Conservation (phyloP, 225 moss, liverwort and hornwort species). For the Sphagnum tenellum region DNA sequence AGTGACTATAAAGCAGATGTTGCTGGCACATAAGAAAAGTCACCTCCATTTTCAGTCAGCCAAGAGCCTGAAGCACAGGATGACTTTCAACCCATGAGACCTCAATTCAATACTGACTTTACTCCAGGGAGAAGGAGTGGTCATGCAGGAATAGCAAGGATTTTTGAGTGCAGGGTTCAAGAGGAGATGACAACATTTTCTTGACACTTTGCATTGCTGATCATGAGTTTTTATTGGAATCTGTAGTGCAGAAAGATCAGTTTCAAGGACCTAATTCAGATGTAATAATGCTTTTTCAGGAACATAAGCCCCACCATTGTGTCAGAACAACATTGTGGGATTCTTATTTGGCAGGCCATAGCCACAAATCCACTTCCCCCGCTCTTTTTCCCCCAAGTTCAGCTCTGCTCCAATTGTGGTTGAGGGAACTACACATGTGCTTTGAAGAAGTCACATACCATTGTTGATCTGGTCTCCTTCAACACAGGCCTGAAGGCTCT, state of each 20-base stretch:
- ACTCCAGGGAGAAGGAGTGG: constrained; percentile 16
- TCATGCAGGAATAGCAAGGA: constrained; percentile 40
- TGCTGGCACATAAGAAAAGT: constrained; percentile 1
- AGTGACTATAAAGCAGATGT: constrained; percentile 1
- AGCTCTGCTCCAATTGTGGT: constrained; percentile 3
- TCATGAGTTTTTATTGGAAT: constrained; percentile 1
- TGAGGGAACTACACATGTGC: constrained; percentile 27
- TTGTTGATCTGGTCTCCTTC: background rate
- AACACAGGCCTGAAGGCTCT: constrained; percentile 5
- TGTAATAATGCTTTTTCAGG: too few relatives aligned
- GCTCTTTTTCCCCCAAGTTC: constrained; percentile 1
- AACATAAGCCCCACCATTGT: background rate
- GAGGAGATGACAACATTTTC: constrained; percentile 47
- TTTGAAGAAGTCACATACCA: constrained; percentile 25
- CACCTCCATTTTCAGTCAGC: background rate
- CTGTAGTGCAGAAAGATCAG: too few relatives aligned
- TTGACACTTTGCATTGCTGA: constrained; percentile 59
- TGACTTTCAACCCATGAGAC: background rate
- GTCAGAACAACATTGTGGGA: background rate
- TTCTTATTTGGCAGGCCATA: constrained; percentile 26
- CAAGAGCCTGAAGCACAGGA: constrained; percentile 1
- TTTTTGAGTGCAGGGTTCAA: constrained; percentile 63
- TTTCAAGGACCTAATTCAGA: too few relatives aligned
- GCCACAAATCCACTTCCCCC: constrained; percentile 62
- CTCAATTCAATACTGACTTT: background rate